phyloP scores from a whole-genome alignment of 768 basidiomycete species.

The Pleurotus eryngii region DNA sequence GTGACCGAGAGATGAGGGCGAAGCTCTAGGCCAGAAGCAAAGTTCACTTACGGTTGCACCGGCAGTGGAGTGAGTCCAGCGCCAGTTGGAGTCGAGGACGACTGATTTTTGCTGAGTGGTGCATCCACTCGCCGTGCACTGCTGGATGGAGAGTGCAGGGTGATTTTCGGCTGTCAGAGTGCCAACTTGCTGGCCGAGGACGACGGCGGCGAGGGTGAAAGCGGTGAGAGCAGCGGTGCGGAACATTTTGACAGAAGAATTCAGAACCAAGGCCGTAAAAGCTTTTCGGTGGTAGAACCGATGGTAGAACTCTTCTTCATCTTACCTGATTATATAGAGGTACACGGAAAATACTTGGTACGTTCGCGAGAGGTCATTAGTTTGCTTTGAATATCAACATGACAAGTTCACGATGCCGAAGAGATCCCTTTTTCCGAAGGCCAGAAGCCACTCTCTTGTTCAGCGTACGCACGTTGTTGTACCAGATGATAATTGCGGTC shows the following conservation, averaged over 20 bases:
- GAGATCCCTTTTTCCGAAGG: too few relatives aligned
- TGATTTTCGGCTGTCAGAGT: constrained; percentile 45
- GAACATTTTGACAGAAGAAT: constrained; percentile 24
- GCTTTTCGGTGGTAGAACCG: not conserved
- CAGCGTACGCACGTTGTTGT: too few relatives aligned
- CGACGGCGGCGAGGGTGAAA: constrained; percentile 32
- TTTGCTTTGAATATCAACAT: too few relatives aligned
- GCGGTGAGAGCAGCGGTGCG: constrained; percentile 29
- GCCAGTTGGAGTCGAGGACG: constrained; percentile 51
- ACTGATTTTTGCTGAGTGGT: constrained; percentile 13
- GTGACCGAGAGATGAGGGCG: not conserved
- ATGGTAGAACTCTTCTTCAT: not conserved
- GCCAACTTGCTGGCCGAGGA: constrained; percentile 47
- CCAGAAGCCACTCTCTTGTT: too few relatives aligned
- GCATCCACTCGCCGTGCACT: constrained; percentile 44
- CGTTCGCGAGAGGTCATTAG: too few relatives aligned
- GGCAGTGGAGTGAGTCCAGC: constrained; percentile 39
- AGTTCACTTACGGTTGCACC: constrained; percentile 10
- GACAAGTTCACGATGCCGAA: too few relatives aligned
- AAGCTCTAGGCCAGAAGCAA: not conserved
- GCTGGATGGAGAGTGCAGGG: constrained; percentile 39
- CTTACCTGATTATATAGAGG: not conserved
- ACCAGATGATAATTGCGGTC: too few relatives aligned
- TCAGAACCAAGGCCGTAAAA: too few relatives aligned
- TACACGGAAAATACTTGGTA: not conserved